phyloP scores from a whole-genome alignment of 2,329 filamentous ascomycete species.

The Cyphellophora attinorum region DNA sequence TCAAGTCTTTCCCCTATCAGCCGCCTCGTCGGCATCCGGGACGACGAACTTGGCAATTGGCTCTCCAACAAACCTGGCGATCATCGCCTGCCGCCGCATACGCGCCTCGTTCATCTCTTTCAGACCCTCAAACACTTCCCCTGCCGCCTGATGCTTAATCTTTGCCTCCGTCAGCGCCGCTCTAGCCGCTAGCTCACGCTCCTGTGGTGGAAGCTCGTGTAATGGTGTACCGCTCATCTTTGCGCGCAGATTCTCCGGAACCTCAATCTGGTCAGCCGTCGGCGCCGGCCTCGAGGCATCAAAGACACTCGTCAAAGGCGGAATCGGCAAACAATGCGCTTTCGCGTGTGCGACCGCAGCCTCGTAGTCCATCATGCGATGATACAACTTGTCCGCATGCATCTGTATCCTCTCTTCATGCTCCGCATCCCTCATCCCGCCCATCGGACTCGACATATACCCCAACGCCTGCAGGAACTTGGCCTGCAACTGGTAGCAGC shows the following conservation, averaged over 20 bases:
- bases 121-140: conserved; percentile 16
- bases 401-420: conserved; percentile 87
- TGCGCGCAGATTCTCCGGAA: conserved; percentile 13
- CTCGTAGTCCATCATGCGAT: conserved; percentile 79
- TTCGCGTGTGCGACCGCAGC: conserved; percentile 53
- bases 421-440: conserved; percentile 23
- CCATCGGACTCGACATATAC: conserved; percentile 56
- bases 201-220: conserved; percentile 34
- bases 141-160: conserved; percentile 14
- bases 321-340: conserved; percentile 31
- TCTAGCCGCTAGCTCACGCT: conserved; percentile 32
- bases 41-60: conserved; percentile 18
- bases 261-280: conserved; percentile 23
- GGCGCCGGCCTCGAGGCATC: conserved; percentile 23
- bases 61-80: conserved; percentile 17
- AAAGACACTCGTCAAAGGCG: conserved; percentile 35
- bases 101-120: conserved; percentile 18
- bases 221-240: conserved; percentile 25
- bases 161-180: conserved; percentile 18
- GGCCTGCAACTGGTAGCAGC: conserved; percentile 82
- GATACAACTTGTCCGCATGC: conserved; percentile 86
- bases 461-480: conserved; percentile 86
- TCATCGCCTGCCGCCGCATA: conserved; percentile 14
- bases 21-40: conserved; percentile 15
- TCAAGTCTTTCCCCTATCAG: too few species aligned